These are phyloP conservation scores for Scedosporium apiospermum DNA, from an alignment of 2,329 filamentous ascomycete species.

Conservation along the genomic window DNA sequence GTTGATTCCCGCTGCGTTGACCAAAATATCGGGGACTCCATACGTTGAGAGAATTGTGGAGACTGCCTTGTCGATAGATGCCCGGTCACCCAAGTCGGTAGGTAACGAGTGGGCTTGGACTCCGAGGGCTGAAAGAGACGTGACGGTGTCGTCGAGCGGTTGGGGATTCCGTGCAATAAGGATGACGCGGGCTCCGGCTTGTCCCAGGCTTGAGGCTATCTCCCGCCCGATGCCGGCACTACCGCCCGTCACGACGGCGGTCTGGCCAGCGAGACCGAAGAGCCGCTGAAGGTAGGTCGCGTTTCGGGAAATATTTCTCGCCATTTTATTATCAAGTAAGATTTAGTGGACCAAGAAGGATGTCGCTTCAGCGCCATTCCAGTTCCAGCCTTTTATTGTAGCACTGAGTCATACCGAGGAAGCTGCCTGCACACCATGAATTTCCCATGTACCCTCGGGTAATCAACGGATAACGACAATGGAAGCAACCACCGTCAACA, in stretches of 20 bases:
- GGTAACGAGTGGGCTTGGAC: conserved; percentile 14
- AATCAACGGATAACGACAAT: too few species aligned
- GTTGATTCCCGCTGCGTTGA: conserved; percentile 22
- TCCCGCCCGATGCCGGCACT: conserved; percentile 24
- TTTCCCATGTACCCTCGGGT: too few species aligned
- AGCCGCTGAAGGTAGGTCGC: conserved; percentile 17
- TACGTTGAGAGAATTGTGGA: conserved; percentile 6
- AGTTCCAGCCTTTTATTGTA: too few species aligned
- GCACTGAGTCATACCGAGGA: too few species aligned
- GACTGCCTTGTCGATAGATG: conserved; percentile 14
- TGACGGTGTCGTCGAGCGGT: conserved; percentile 15
- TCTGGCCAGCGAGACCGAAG: conserved; percentile 19
- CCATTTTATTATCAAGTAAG: neutral
- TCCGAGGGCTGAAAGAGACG: conserved; percentile 15
- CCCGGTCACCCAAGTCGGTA: conserved; percentile 12
- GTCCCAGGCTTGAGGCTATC: conserved; percentile 20
- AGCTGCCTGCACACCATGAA: too few species aligned
- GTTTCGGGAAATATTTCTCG: neutral
- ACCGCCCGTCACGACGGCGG: conserved; percentile 22
- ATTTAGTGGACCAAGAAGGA: too few species aligned
- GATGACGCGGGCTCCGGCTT: conserved; percentile 20
- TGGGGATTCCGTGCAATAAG: conserved; percentile 18
- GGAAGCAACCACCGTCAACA: too few species aligned
- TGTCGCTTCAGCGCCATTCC: too few species aligned
- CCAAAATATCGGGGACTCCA: conserved; percentile 20